Base-by-base conservation (phyloP, 306 rosid genomes). In the Elaeagnus macrophylla region DNA sequence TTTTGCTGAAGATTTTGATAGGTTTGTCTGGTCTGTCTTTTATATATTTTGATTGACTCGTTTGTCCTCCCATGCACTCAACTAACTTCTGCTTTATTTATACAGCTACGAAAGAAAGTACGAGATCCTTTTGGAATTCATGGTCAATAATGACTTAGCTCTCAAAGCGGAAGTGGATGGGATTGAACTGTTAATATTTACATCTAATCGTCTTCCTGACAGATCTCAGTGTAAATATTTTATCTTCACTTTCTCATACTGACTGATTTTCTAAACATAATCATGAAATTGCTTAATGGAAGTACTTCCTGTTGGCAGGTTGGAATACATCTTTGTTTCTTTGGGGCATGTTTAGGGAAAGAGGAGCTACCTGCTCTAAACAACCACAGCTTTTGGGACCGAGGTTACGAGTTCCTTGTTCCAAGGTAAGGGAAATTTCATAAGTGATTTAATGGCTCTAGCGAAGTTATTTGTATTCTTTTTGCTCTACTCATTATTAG, bases 121-220 rank as follows among this genome's bases (percentile, higher is more conserved):
- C 70, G 16, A 36, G 55, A 37, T 41, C 19, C 44, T 71, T 58
- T 12, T 71, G 58, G 44, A 67, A 15, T 4, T 20, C 65, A 64
- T 78, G 73, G 72, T 43, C 36, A 20, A 57, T 38, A 20, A 71
- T 39, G 80, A 71, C 64, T 70, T 71, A 64, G 80, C 77, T 36
- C 67, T 74, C 13, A 60, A 48, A 68, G 80, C 62, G 67, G 67
- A 60, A 43, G 35, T 74, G 15, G 56, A 70, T 25, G 75, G 65
- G 9, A 51, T 51, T 48, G 80, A 74, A 45, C 80, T 70, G 35
- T 36, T 74, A 18, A 70, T 70, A 16, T 78, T 70, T 60, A 45
- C 75, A 38, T 74, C 80, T 19, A 70, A 56, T 37, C 10, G 59
- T 64, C 70, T 74, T 15, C 72, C 75, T 11, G 59, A 60, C 62